These are phyloP conservation scores for Fusarium sp. DNA, from an alignment of 2,329 filamentous ascomycete species.

Conservation along the genomic window DNA sequence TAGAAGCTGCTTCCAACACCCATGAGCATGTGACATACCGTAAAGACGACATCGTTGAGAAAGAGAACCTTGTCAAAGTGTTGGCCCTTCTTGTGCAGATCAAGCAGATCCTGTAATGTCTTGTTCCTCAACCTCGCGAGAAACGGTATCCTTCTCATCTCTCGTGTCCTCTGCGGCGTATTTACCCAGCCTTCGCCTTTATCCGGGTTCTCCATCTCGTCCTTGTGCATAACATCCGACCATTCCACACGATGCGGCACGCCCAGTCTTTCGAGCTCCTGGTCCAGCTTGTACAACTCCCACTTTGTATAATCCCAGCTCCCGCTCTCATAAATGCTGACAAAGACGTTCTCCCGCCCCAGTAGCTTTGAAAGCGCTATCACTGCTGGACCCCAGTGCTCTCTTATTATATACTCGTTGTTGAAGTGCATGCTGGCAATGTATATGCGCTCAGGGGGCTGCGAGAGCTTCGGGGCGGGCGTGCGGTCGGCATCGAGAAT, in stretches of 20 bases:
- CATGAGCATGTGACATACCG: slow-evolving; percentile 55
- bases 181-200: slow-evolving; percentile 73
- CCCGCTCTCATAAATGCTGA: slow-evolving; percentile 78
- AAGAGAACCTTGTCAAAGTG: slow-evolving; percentile 72
- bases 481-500: slow-evolving; percentile 51
- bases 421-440: slow-evolving; percentile 81
- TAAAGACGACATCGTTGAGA: slow-evolving; percentile 75
- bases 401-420: slow-evolving; percentile 70
- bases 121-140: slow-evolving; percentile 75
- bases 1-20: slow-evolving; percentile 1
- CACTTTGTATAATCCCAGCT: slow-evolving; percentile 78
- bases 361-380: slow-evolving; percentile 69
- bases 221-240: slow-evolving; percentile 71
- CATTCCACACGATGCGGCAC: slow-evolving; percentile 70
- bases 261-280: slow-evolving; percentile 64
- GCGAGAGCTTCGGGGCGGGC: slow-evolving; percentile 45
- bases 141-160: slow-evolving; percentile 78
- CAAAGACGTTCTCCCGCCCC: slow-evolving; percentile 75
- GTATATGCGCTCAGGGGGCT: slow-evolving; percentile 66
- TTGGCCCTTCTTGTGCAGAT: slow-evolving; percentile 65
- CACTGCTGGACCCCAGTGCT: slow-evolving; percentile 75
- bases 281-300: slow-evolving; percentile 70
- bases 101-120: slow-evolving; percentile 71
- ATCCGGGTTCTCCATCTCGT: slow-evolving; percentile 65
- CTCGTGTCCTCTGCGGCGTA: slow-evolving; percentile 67